phyloP scores from a whole-genome alignment of 116 monocot species.

The Iris pallida region DNA sequence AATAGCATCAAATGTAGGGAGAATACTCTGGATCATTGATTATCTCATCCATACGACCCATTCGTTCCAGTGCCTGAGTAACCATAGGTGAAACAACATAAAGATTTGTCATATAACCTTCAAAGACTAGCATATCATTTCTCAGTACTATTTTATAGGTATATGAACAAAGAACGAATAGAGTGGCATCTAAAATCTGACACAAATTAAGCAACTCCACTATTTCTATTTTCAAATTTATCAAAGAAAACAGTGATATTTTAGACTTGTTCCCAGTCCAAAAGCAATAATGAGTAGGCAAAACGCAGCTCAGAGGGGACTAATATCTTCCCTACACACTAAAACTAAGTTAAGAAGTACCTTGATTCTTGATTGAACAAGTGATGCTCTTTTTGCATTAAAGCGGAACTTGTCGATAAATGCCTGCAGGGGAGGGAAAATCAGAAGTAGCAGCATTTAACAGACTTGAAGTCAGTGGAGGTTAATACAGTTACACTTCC shows the following conservation, averaged over 20 bases:
- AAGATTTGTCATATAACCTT: no score
- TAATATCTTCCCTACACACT: not conserved
- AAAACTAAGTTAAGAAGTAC: slow-evolving; percentile 24
- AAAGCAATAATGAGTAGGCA: no score
- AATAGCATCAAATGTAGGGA: not conserved
- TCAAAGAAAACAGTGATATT: not conserved
- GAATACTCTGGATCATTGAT: slow-evolving; percentile 97
- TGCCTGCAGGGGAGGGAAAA: slow-evolving; percentile 44
- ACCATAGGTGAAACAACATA: slow-evolving; percentile 4
- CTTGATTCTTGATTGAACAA: slow-evolving; percentile 99
- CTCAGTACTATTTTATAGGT: no score
- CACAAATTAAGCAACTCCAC: not conserved
- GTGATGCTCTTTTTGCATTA: slow-evolving; percentile 97
- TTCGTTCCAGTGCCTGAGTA: slow-evolving; percentile 88
- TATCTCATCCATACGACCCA: slow-evolving; percentile 84
- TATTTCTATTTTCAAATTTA: not conserved
- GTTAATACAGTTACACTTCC: not conserved
- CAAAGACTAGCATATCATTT: no score
- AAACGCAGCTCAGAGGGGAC: no score
- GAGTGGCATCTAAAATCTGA: no score
- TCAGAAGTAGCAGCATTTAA: not conserved
- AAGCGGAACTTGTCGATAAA: slow-evolving; percentile 99
- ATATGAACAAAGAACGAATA: no score
- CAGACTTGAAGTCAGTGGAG: not conserved
- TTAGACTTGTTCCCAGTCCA: no score